Evolutionary conservation across 495 filamentous ascomycete species (phyloP), one percentile per base, ranked within the genome.

Genomic region (Glarea lozoyensis): DNA sequence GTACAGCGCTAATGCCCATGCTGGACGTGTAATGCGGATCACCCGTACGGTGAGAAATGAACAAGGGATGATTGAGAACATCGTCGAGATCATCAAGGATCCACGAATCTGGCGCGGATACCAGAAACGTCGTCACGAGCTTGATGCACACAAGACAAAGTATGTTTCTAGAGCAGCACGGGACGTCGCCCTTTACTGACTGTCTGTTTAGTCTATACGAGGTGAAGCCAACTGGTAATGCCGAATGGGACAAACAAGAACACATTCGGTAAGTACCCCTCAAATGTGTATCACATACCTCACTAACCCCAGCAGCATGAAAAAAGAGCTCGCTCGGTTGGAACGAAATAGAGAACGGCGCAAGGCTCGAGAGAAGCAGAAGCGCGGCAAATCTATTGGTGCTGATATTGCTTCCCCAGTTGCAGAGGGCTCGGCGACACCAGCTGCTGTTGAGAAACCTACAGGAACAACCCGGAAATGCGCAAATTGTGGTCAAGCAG

Each of bases 401-500:
- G 61, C 59, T 24, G 52, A 68, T 11, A 20, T 57, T 4, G 62
- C 59, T 16, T 60, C 54, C 30, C 65, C 67, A n/a, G 69, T 63
- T 16, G 64, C 59, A 36, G 67, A 59, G 23, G 68, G 65, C 34
- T 71, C 69, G 11, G 68, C 67, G 37, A 41, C 47, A 9, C 50
- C 50, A 9, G 43, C 57, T 19, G 57, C 50, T 19, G 56, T 61
- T 12, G 63, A 66, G 22, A 75, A 73, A 43, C 68, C 78, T 1
- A 66, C 62, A 2, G 78, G 77, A 9, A 99, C 92, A 2, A 86
- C 85, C 20, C 75, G 93, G 48, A 97, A 96, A 61, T 99, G 92
- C 57, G 90, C 93, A 19, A 97, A 94, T 61, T 99, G 92, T 54
- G 90, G 90, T 23, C 81, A 88, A 54, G 81, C 89, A 16, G 92